Evolutionary conservation across 352 stramenopile genomes (phyloP).

Genomic region (Pythium folliculosum): DNA sequence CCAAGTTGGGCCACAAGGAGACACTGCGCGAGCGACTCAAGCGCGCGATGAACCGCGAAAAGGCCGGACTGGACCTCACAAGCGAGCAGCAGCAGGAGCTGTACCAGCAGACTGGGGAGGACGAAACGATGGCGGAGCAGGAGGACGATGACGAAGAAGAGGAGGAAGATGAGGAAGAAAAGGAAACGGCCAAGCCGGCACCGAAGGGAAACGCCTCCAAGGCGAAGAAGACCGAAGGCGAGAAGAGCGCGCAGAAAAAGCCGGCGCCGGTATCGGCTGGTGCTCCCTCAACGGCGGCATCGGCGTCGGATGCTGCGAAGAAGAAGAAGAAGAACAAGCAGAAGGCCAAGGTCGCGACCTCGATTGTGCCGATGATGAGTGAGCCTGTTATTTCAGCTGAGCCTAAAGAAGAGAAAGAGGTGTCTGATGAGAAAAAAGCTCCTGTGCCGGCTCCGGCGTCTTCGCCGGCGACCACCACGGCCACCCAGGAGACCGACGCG

Average conservation of each 20-base stretch:
- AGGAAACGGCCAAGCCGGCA: slow-evolving; percentile 26
- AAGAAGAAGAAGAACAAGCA: slow-evolving; percentile 30
- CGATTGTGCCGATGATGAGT: slow-evolving; percentile 34
- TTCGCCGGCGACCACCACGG: neutral
- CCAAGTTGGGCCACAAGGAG: slow-evolving; percentile 80
- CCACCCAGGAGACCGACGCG: neutral
- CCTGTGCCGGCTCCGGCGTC: neutral
- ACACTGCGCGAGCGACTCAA: slow-evolving; percentile 78
- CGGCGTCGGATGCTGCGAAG: slow-evolving; percentile 2
- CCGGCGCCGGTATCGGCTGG: neutral
- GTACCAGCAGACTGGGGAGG: slow-evolving; percentile 35
- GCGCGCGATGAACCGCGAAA: slow-evolving; percentile 75
- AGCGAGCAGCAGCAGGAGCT: slow-evolving; percentile 55
- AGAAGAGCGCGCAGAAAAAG: neutral
- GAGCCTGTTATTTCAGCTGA: neutral
- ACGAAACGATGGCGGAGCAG: slow-evolving; percentile 29
- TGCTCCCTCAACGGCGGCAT: neutral
- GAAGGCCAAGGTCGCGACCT: slow-evolving; percentile 31
- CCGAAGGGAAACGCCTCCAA: neutral
- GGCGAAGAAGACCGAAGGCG: neutral
- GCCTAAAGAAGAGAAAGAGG: slow-evolving; percentile 21
- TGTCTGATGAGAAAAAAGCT: neutral
- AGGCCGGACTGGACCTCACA: slow-evolving; percentile 66
- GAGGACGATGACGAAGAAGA: slow-evolving; percentile 29
- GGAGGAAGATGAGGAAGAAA: slow-evolving; percentile 8